Evolutionary conservation across 208 protist genomes (phyloP), one percentile per base, ranked within the genome.

Genomic region (Trypanosoma melophagium): DNA sequence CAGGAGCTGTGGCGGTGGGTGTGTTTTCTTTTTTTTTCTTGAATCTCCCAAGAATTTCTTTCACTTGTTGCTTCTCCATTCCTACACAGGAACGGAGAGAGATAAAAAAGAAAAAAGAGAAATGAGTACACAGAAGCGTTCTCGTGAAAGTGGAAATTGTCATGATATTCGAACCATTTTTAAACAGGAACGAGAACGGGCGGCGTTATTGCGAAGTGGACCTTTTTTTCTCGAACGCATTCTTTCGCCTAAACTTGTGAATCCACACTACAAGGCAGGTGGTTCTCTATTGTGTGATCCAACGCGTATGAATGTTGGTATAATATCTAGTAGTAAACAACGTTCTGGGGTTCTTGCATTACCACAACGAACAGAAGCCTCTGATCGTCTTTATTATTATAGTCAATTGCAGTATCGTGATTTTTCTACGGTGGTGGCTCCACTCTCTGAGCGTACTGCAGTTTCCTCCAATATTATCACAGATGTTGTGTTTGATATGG

Each of bases 401-500:
- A 54, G 28, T 5, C 1, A 21, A 7, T 9, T 74, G 21, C 10
- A 47, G 13, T 22, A 16, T 17, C 24, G 42, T 58, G 51, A 41
- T 12, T 44, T 66, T 12, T 35, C 13, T 13, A 57, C 54, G 13
- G 54, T 74, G 1, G 61, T 74, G 8, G 24, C 58, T 21, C 53
- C 28, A 16, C 16, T 17, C 12, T 16, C 25, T n/a, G 44, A 52
- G 1, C 9, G 19, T 7, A 67, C 61, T 3, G 5, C 24, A 12
- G 1, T 1, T 17, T 7, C 31, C 22, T 28, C 19, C 16, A 62
- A 21, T 47, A 7, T 31, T 35, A 53, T 74, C 1, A 67, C 21
- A 13, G 69, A 74, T 25, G 50, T 74, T 61, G 69, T 74, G 16
- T 74, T 74, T 62, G 69, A 74, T 31, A 68, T 74, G 69, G 40